Conservation (phyloP, 148 eudicot genomes). For the Rhododendron vialii region DNA sequence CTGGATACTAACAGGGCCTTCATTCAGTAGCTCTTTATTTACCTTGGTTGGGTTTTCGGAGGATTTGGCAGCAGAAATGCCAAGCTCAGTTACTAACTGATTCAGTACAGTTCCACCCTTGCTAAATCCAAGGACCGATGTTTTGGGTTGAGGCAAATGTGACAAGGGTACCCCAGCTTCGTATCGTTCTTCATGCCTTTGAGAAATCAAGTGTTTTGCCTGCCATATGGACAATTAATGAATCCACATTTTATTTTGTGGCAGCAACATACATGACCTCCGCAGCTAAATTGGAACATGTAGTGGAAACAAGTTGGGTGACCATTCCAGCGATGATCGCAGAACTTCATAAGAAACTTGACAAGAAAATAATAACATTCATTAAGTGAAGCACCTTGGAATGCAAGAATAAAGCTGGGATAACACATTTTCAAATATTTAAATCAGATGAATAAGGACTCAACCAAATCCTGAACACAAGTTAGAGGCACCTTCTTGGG, state of each 20-base stretch:
- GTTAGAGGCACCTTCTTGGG: not conserved
- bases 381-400: not conserved
- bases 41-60: conserved; percentile 8
- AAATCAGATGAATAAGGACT: not conserved
- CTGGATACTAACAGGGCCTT: not conserved
- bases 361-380: not conserved
- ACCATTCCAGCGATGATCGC: not conserved
- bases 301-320: not conserved
- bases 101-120: conserved; percentile 84
- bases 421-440: not conserved
- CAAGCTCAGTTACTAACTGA: conserved; percentile 72
- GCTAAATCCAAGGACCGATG: conserved; percentile 79
- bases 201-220: conserved; percentile 29
- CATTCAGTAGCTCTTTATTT: conserved; percentile 1
- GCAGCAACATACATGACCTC: not conserved
- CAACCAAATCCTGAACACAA: not conserved
- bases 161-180: conserved; percentile 28
- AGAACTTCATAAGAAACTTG: not conserved
- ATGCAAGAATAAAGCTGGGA: not conserved
- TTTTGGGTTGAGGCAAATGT: conserved; percentile 32
- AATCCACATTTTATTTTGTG: not conserved
- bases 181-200: conserved; percentile 25
- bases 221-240: conserved; percentile 19
- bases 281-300: not conserved
- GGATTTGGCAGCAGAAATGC: conserved; percentile 20